These are phyloP conservation scores for Paramyrothecium roridum DNA, from an alignment of 2,329 filamentous ascomycete genomes.

Conservation along the genomic window DNA sequence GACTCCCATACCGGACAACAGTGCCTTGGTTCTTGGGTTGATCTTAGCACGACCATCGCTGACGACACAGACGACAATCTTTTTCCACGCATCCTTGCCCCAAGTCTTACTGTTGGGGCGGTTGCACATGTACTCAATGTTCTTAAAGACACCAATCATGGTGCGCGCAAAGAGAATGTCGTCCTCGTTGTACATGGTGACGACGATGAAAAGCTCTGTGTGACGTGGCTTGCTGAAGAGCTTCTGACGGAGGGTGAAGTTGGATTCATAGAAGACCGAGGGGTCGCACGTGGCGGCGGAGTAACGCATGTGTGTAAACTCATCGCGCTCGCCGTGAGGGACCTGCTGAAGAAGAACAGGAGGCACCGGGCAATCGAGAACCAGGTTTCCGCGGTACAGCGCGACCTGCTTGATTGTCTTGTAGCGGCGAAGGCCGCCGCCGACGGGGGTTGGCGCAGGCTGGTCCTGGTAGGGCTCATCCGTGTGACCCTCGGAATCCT, in stretches of 20 bases:
- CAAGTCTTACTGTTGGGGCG: conserved; percentile 92
- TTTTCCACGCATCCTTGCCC: conserved; percentile 99
- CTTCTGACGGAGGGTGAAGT: conserved; percentile 87
- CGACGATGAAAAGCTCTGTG: conserved; percentile 92
- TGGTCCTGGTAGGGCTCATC: conserved; percentile 35
- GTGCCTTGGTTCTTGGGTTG: conserved; percentile 83
- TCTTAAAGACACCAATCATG: conserved; percentile 97
- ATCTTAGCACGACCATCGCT: conserved; percentile 97
- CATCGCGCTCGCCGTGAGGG: conserved; percentile 87
- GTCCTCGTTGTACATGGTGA: conserved; percentile 99
- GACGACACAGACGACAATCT: conserved; percentile 97
- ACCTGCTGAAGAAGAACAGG: conserved; percentile 84
- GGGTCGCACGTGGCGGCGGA: conserved; percentile 94
- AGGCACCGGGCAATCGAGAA: conserved; percentile 93
- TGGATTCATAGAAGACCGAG: conserved; percentile 78
- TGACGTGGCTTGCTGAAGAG: conserved; percentile 90
- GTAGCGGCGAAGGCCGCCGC: conserved; percentile 70
- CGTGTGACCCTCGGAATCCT: conserved; percentile 41
- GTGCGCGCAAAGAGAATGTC: conserved; percentile 93
- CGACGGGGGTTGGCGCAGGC: conserved; percentile 34
- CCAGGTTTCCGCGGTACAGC: conserved; percentile 92
- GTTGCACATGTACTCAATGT: conserved; percentile 97
- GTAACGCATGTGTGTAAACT: conserved; percentile 90
- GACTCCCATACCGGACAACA: conserved; percentile 89
- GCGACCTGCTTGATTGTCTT: conserved; percentile 99